Percentiles rank a stretch among this genome's conserved stretches.
phyloP scores from a whole-genome alignment of 805 yeast species.

The Kodamaea restingae region DNA sequence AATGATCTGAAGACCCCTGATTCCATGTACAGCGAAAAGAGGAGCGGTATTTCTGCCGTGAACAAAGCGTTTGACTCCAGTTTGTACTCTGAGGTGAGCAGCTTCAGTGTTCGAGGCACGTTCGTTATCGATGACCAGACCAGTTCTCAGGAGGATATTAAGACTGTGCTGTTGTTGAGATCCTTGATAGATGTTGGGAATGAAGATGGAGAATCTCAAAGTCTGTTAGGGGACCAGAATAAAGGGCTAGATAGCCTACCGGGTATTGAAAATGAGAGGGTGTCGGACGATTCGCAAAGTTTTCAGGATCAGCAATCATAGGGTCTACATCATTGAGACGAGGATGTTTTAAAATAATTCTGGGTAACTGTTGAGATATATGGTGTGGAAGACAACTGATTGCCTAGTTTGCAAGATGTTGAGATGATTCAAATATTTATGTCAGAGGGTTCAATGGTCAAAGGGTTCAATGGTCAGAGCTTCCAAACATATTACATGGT shows the following conservation, averaged over 20 bases:
- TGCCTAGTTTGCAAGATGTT: too few species aligned
- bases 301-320: too few species aligned
- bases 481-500: too few species aligned
- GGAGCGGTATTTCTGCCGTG: conserved; percentile 13
- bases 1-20: not conserved
- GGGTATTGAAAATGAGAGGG: not conserved
- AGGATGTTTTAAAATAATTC: too few species aligned
- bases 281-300: too few species aligned
- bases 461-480: too few species aligned
- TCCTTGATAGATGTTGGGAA: not conserved
- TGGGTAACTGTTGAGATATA: too few species aligned
- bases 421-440: too few species aligned
- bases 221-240: not conserved
- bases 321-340: too few species aligned
- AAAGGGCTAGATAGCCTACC: too few species aligned
- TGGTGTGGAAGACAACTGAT: too few species aligned
- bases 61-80: conserved; percentile 13
- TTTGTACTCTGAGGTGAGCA: conserved; percentile 7
- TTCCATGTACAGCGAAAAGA: conserved; percentile 6
- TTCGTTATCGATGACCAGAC: conserved; percentile 3
- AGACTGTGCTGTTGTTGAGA: not conserved
- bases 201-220: not conserved
- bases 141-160: not conserved
- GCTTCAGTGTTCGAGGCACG: conserved; percentile 12
- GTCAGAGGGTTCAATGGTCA: too few species aligned